phyloP scores from a whole-genome alignment of 2,329 filamentous ascomycete species.

The Cytospora paraplurivora region DNA sequence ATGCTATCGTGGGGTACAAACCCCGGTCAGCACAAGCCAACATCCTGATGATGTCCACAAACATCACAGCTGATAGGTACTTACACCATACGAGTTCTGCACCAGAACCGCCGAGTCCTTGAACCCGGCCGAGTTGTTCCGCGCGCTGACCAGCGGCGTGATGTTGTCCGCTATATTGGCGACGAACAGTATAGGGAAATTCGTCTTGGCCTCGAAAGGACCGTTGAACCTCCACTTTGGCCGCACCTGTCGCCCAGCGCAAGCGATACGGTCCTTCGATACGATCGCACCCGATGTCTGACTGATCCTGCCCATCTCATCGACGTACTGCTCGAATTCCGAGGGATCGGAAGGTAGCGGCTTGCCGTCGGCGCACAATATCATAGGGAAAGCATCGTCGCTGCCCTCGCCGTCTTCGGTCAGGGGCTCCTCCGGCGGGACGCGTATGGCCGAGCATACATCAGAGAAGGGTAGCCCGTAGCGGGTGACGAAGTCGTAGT shows the following conservation, averaged over 20 bases:
- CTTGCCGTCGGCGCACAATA: constrained; percentile 49
- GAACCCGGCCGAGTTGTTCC: constrained; percentile 49
- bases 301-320: constrained; percentile 42
- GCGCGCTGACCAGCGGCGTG: constrained; percentile 46
- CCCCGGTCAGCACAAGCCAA: background rate
- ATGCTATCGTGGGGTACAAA: constrained; percentile 43
- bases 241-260: constrained; percentile 42
- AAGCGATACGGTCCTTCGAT: constrained; percentile 44
- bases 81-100: constrained; percentile 54
- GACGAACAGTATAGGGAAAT: constrained; percentile 48
- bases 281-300: constrained; percentile 47
- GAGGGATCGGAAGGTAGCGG: constrained; percentile 37
- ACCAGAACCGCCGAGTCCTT: constrained; percentile 48
- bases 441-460: constrained; percentile 37
- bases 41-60: background rate
- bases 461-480: constrained; percentile 26
- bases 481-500: constrained; percentile 40
- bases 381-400: constrained; percentile 47
- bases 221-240: constrained; percentile 45
- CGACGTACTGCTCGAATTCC: constrained; percentile 40
- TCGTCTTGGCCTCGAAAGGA: constrained; percentile 39
- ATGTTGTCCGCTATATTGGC: constrained; percentile 48
- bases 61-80: constrained; percentile 30
- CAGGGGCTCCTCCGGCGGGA: constrained; percentile 38
- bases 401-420: constrained; percentile 39